Evolutionary conservation across 805 yeast genomes (phyloP).

Genomic region (Candida golubevii): DNA sequence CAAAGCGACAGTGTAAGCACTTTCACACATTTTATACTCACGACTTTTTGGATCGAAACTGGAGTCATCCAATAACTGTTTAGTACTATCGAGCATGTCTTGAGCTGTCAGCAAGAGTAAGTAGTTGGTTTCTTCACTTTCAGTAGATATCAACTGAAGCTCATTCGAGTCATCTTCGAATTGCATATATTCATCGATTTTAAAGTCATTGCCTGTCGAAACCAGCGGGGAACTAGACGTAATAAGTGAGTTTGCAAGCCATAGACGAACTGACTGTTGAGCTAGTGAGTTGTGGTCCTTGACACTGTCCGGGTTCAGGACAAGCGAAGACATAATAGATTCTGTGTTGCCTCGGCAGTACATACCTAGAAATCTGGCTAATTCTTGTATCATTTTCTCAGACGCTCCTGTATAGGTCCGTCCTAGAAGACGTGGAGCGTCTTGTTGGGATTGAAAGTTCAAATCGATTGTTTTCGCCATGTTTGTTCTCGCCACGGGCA

Average conservation of each 20-base stretch:
- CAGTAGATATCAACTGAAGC: background rate
- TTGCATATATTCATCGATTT: slow-evolving; percentile 18
- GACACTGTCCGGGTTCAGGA: background rate
- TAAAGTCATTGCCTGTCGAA: background rate
- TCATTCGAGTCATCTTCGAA: slow-evolving; percentile 8
- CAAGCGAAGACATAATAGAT: slow-evolving; percentile 13
- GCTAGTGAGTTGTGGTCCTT: background rate
- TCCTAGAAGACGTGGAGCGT: slow-evolving; percentile 12
- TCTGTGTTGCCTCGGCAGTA: slow-evolving; percentile 3
- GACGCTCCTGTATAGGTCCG: slow-evolving; percentile 16
- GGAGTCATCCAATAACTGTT: slow-evolving; percentile 8
- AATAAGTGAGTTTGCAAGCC: slow-evolving; percentile 29
- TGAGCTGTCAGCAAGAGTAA: slow-evolving; percentile 36
- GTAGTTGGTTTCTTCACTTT: slow-evolving; percentile 26
- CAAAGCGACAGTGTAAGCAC: slow-evolving; percentile 38
- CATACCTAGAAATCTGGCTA: slow-evolving; percentile 8
- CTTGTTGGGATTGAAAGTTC: slow-evolving; percentile 1
- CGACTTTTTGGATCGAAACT: background rate
- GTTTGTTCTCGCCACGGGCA: background rate
- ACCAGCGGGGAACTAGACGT: background rate
- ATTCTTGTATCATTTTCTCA: slow-evolving; percentile 19
- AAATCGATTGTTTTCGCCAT: slow-evolving; percentile 5
- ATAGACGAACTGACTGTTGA: slow-evolving; percentile 19
- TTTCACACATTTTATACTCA: slow-evolving; percentile 16
- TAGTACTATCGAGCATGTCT: slow-evolving; percentile 35